Evolutionary conservation across 2,329 filamentous ascomycete species (phyloP), one percentile per base, ranked within the genome.

Genomic region (Cladosporium sp.): DNA sequence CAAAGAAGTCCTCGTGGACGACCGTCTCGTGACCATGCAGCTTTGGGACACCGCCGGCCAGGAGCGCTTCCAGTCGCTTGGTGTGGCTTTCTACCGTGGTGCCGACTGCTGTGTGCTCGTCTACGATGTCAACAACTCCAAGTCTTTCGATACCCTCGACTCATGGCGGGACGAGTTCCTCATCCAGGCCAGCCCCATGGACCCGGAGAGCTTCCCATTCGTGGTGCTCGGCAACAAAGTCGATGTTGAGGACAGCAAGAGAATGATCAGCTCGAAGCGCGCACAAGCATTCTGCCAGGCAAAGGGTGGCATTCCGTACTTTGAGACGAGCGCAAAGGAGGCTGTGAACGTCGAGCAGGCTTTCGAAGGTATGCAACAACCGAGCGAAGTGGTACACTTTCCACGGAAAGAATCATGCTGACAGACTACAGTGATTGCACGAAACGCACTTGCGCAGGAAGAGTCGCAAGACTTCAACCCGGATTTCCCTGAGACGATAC

Each of bases 191-290:
- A 96, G 91, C 66, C 94, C 94, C 5, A 87, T 95, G 72, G 94
- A 99, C 69, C 94, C 94, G 1, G 92, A 97, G 74, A 96, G 89
- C 75, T 99, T 99, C 75, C 94, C 94, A 51, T 99, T 99, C 73
- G 94, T 97, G 61, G 94, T 99, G 39, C 85, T 99, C 60, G 94
- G 94, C 59, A 99, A 99, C 84, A 99, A 99, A 84, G 96, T 99
- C 69, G 94, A 99, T 79, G 88, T 97, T 47, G 94, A 97, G 74
- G 94, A 97, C 78, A 96, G 88, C 82, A 97, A 97, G 83, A 85
- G 94, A 74, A 91, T 94, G 81, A 89, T 99, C 69, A 96, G 91
- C 30, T 92, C 88, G 70, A 97, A 97, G 84, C 85, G 94, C 64
- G 94, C 94, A 60, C 92, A 93, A 85, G 92, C 93, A 14, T 99